These are phyloP conservation scores for Avicennia marina DNA, from an alignment of 257 asterid genomes.

Conservation along the genomic window DNA sequence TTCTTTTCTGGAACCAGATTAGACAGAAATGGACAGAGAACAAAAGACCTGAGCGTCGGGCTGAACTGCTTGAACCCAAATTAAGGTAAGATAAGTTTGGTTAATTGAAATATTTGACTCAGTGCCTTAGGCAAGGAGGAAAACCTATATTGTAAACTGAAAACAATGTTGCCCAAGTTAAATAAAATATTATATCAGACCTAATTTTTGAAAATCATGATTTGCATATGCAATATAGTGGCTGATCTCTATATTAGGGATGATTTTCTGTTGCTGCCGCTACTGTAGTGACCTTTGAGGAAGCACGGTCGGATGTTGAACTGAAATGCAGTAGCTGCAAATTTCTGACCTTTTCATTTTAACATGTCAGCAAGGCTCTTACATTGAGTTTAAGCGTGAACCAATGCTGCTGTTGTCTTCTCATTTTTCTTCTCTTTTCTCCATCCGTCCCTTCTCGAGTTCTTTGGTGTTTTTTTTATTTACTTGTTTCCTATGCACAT, in stretches of 20 bases:
- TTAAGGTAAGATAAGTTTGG: background rate
- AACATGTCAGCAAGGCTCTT: too few species aligned
- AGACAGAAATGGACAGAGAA: background rate
- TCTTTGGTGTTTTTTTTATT: too few species aligned
- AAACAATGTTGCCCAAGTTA: too few species aligned
- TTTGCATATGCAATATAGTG: too few species aligned
- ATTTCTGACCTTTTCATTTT: too few species aligned
- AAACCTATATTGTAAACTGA: too few species aligned
- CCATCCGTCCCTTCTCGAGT: background rate
- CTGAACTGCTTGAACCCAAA: background rate
- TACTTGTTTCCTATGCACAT: too few species aligned
- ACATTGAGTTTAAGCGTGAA: background rate
- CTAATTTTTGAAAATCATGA: too few species aligned
- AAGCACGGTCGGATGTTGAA: background rate
- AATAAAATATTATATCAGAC: too few species aligned
- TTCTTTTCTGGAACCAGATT: slow-evolving; percentile 2
- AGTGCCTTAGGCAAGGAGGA: too few species aligned
- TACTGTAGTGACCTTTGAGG: background rate
- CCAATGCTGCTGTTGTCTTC: background rate
- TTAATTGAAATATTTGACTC: background rate
- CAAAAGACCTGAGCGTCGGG: background rate
- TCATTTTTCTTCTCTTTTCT: background rate
- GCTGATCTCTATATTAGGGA: background rate
- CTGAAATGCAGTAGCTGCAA: background rate
- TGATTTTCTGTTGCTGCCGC: background rate